Conservation (phyloP, 2,329 filamentous ascomycete species). For the Parasarocladium wereldwijsianum region DNA sequence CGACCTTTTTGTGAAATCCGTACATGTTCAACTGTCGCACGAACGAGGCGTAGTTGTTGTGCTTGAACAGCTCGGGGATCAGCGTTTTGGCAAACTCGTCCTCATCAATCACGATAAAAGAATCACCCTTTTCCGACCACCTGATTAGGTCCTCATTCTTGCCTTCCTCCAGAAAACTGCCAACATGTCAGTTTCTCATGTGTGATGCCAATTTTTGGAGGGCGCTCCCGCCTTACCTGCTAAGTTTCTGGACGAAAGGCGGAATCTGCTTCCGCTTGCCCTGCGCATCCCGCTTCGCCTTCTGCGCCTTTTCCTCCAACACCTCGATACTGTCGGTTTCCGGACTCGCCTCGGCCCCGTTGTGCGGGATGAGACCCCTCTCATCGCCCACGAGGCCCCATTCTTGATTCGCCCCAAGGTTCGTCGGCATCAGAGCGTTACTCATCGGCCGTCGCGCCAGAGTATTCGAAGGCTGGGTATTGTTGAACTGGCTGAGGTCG, state of each 20-base stretch:
- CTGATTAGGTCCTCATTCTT: conserved; percentile 91
- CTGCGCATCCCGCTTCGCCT: conserved; percentile 77
- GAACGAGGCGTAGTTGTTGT: conserved; percentile 96
- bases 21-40: conserved; percentile 95
- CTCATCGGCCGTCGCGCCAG: conserved; percentile 36
- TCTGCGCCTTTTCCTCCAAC: conserved; percentile 62
- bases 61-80: conserved; percentile 95
- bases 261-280: conserved; percentile 90
- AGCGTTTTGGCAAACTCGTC: conserved; percentile 97
- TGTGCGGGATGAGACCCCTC: conserved; percentile 20
- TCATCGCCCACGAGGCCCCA: conserved; percentile 3
- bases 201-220: not conserved
- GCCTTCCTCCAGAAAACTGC: conserved; percentile 79
- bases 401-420: conserved; percentile 1
- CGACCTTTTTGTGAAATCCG: conserved; percentile 92
- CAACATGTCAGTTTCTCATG: not conserved
- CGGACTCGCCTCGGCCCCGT: conserved; percentile 15
- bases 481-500: conserved; percentile 20
- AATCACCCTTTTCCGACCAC: conserved; percentile 93
- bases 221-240: conserved; percentile 51
- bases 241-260: conserved; percentile 93
- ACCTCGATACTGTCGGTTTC: conserved; percentile 63
- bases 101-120: conserved; percentile 92
- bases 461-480: conserved; percentile 26
- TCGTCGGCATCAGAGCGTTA: conserved; percentile 32